Evolutionary conservation across 352 stramenopile species (phyloP), one percentile per base, ranked within the genome.

Genomic region (Phytophthora pini): DNA sequence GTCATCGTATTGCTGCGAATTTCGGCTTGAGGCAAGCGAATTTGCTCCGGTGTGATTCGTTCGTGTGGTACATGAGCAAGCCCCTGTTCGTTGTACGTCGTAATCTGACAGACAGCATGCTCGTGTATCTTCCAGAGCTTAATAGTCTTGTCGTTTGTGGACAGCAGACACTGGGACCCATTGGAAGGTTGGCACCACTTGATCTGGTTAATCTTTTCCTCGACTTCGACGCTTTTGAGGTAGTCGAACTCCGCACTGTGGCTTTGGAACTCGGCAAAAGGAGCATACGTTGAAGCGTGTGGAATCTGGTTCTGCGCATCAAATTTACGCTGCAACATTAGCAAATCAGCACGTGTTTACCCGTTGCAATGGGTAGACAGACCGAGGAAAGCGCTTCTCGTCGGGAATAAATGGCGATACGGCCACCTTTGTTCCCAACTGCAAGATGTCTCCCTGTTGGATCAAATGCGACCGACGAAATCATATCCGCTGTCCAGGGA

Each of bases 131-230:
- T 97, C 96, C 96, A 99, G 17, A 99, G 76, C 75, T 99, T 99
- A 67, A 99, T 97, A 27, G 96, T 99, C 78, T 99, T 99, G 81
- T 99, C 95, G 74, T 99, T 99, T n/a, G 96, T 98, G 12, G 90
- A 95, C 43, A 99, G 81, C 41, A 99, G 70, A 53, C 97, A 98
- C 45, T 96, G 77, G 17, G 91, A 84, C 51, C 95, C 92, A 72
- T 93, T 96, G 38, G 81, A 88, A 8, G 82, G 72, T 17, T 79
- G 76, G 58, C 92, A 97, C 91, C 94, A 99, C 67, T 97, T 96
- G 71, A 99, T 98, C 49, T 98, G 83, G 75, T 99, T 99, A 69
- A 99, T 98, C 60, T 98, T 98, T 68, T 98, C 95, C 65, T 99
- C 95, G 63, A 99, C 98, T 61, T 99, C 96, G 3, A 99, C 80